Evolutionary conservation across 305 asterid genomes (phyloP), one percentile per base, ranked within the genome.

Genomic region (Lippia alba): DNA sequence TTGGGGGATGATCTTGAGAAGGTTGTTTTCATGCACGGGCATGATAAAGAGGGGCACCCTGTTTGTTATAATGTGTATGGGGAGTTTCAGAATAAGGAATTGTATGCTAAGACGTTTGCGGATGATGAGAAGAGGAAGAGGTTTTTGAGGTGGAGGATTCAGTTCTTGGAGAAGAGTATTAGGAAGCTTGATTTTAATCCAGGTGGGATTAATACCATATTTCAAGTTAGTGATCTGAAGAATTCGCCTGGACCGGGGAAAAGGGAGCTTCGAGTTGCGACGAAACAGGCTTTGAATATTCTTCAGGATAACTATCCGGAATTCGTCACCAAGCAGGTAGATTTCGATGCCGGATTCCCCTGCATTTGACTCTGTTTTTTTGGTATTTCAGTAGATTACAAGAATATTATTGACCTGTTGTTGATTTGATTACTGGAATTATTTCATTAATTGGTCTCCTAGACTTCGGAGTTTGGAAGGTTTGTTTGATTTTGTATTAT

Each of bases 281-380:
- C 94, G 8, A 91, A 72, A 61, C 97, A 91, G 78, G 96, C 98
- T 1, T 69, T 91, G 78, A 89, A 80, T 17, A 76, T 89, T 79
- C 87, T 93, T 65, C 98, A 92, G 87, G 97, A 93, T 70, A 93
- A 93, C 78, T 93, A 91, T 69, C 97, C 98, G 1, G 98, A 91
- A 64, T 91, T 94, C 54, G 97, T 94, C 10, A 80, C 96, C 0
- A 94, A 94, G 78, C 97, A 94, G 97, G 98, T 91, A 76, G 16
- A 62, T 57, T 6, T 30, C 32, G 16, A 6, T 57, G 15, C 9
- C 19, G 32, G 20, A 20, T 30, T 33, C 44, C n/a, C n/a, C n/a
- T n/a, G n/a, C n/a, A n/a, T n/a, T n/a, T n/a, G n/a, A n/a, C n/a
- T n/a, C n/a, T n/a, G 33, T 11, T 12, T 44, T 11, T 12, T 49